These are phyloP conservation scores for Sparassis latifolia DNA, from an alignment of 1,284 basidiomycete genomes.

Conservation along the genomic window DNA sequence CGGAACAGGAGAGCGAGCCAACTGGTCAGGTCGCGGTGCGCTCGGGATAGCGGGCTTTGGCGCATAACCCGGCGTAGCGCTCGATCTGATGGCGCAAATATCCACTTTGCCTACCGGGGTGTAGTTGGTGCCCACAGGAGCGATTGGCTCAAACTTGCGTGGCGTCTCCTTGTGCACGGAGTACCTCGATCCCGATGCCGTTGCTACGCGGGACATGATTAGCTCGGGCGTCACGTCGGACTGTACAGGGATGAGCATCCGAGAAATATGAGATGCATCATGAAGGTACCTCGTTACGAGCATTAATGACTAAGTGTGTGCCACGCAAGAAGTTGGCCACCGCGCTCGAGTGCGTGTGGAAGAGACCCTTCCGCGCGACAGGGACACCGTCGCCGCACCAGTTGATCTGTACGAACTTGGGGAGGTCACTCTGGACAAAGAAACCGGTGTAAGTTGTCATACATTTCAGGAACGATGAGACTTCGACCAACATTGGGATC, in stretches of 20 bases:
- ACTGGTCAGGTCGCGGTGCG: conserved; percentile 37
- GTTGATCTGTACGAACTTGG: conserved; percentile 88
- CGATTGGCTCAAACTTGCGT: conserved; percentile 61
- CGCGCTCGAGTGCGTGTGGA: conserved; percentile 81
- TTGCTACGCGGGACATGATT: conserved; percentile 85
- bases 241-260: conserved; percentile 29
- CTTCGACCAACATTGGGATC: conserved; percentile 70
- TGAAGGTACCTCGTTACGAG: conserved; percentile 80
- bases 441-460: conserved; percentile 1
- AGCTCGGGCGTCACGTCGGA: conserved; percentile 73
- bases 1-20: conserved; percentile 37
- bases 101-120: conserved; percentile 67
- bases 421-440: conserved; percentile 62
- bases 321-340: conserved; percentile 82
- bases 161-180: conserved; percentile 65
- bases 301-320: conserved; percentile 87
- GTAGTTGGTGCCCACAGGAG: conserved; percentile 69
- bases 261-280: background rate
- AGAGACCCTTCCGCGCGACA: conserved; percentile 87
- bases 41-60: conserved; percentile 25
- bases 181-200: conserved; percentile 92
- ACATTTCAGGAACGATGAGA: background rate
- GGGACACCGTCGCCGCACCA: conserved; percentile 98
- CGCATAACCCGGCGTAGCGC: conserved; percentile 27
- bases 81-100: conserved; percentile 50